Percentiles rank a stretch among this genome's conserved stretches.
Evolutionary conservation across 192 early-diverging fungal species (phyloP).

Genomic region (Backusella luteola): DNA sequence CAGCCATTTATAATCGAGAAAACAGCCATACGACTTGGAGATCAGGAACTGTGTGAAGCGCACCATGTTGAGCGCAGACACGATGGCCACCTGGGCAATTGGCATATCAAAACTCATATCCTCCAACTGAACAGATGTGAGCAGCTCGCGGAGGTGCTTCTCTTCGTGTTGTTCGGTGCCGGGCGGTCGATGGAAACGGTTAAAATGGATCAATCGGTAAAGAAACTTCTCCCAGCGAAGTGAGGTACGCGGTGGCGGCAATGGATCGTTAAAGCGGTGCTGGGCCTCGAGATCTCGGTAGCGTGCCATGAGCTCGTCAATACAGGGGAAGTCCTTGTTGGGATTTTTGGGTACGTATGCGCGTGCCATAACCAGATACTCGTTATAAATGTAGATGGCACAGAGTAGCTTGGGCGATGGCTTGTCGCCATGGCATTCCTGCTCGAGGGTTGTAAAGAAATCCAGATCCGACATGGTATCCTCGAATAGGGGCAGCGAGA

Average conservation of each 20-base stretch:
- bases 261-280: not conserved
- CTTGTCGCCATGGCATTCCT: not conserved
- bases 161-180: not conserved
- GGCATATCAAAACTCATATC: not conserved
- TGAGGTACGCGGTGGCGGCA: not conserved
- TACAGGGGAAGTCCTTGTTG: not conserved
- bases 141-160: not conserved
- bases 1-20: not conserved
- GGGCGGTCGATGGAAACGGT: not conserved
- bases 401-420: not conserved
- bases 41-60: not conserved
- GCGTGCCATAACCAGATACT: conserved; percentile 9
- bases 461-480: not conserved
- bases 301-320: not conserved
- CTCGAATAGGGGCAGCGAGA: conserved; percentile 9
- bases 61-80: not conserved
- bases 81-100: not conserved
- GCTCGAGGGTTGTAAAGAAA: not conserved
- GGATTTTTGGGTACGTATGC: not conserved
- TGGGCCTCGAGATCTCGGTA: not conserved
- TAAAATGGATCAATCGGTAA: not conserved
- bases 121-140: not conserved
- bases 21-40: not conserved
- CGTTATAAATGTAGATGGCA: not conserved
- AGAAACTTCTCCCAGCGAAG: not conserved